Conservation (phyloP, 2,329 filamentous ascomycete species). For the Westerdykella sp. region DNA sequence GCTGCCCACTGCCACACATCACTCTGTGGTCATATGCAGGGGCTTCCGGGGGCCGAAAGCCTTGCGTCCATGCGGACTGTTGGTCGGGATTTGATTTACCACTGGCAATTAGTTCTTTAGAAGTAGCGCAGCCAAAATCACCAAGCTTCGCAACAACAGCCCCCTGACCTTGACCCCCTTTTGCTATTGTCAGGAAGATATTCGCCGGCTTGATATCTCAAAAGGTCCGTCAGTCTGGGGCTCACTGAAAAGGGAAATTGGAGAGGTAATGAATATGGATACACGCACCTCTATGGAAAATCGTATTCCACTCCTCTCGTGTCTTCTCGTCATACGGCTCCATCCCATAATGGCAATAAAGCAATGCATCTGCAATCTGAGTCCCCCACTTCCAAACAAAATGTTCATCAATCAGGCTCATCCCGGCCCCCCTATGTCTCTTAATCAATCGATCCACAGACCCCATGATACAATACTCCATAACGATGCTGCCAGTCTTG, state of each 20-base stretch:
- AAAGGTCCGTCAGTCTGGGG: background rate
- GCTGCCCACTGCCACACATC: too few relatives aligned
- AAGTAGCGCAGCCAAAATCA: conserved; percentile 10
- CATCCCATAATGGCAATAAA: conserved; percentile 12
- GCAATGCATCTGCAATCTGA: conserved; percentile 7
- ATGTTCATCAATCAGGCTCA: background rate
- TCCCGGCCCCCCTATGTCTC: background rate
- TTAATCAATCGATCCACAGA: conserved; percentile 4
- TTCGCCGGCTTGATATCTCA: conserved; percentile 9
- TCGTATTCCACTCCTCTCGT: conserved; percentile 7
- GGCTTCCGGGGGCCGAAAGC: too few relatives aligned
- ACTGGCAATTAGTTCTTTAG: too few relatives aligned
- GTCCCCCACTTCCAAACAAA: conserved; percentile 6
- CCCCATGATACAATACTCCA: conserved; percentile 13
- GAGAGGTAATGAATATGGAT: too few relatives aligned
- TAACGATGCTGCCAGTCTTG: conserved; percentile 6
- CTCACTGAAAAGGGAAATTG: too few relatives aligned
- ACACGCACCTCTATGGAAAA: conserved; percentile 7
- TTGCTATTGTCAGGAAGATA: conserved; percentile 8
- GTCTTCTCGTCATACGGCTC: conserved; percentile 2
- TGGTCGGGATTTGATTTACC: too few relatives aligned
- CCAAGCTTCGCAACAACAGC: conserved; percentile 13
- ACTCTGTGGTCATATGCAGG: too few relatives aligned
- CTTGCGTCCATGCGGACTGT: too few relatives aligned
- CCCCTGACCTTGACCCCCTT: background rate